Evolutionary conservation across 2,329 filamentous ascomycete species (phyloP), one percentile per base, ranked within the genome.

Genomic region (Claviceps monticola): DNA sequence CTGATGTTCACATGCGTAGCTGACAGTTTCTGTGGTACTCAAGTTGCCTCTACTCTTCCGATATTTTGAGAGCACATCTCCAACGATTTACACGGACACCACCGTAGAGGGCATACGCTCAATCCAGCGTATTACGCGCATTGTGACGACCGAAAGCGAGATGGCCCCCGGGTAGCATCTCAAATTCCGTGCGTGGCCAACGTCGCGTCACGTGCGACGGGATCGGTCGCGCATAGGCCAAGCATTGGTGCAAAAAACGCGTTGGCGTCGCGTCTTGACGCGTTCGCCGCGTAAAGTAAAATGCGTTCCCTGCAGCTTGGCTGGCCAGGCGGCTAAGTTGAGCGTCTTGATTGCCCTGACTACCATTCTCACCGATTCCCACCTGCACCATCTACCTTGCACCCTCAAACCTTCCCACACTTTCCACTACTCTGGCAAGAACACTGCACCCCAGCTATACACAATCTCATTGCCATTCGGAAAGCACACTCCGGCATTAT

Each of bases 201-300:
- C 16, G n/a, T 11, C 45, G 44, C 51, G 36, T 54, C 52, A 56
- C 51, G 55, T 56, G 56, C 13, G n/a, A 1, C 0, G 23, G 29
- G 2, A 21, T 13, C 34, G 39, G 7, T 46, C 23, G 48, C 16
- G 60, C 63, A 64, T 63, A 51, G 59, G 59, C 59, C 60, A 59
- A 6, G 13, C 19, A 39, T 64, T 63, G 63, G 66, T 64, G 56
- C 61, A 55, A 56, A 57, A 57, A 47, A 36, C 46, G 43, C 65
- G 64, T 61, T 50, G 23, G 54, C 26, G 26, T 62, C 65, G 64
- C 65, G 65, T 59, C 47, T 53, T 46, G 51, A 54, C 56, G 56
- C 65, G 65, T 58, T 43, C 46, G 51, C 53, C 56, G 54, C 55
- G 54, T 53, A 29, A 11, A 29, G 26, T 51, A 48, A 51, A 54